Evolutionary conservation across 1,284 basidiomycete genomes (phyloP), one percentile per base, ranked within the genome.

Genomic region (Sanghuangporus baumii): DNA sequence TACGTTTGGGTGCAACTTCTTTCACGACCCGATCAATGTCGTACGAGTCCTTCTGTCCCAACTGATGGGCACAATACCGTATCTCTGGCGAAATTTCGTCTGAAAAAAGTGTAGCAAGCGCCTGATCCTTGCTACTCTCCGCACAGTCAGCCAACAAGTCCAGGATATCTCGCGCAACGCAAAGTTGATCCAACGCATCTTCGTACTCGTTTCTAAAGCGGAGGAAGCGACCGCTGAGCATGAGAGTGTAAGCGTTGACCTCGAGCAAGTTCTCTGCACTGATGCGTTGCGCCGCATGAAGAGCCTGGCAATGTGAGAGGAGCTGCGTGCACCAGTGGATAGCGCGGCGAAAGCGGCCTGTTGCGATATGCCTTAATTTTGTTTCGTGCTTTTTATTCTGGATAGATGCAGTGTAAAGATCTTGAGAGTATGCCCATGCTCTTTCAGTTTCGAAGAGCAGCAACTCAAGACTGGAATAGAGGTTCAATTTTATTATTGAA

Each of bases 21-120:
- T 79, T 78, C n/a, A 92, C 89, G 67, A 95, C 91, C 2, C 80
- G 84, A 67, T 89, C 88, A 51, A 95, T 81, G 73, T 96, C 93
- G 74, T 96, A 94, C 6, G 91, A 85, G 70, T 87, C 88, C 52
- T 75, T 76, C 55, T 81, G 76, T 1, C 87, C 87, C 34, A 96
- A 81, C 71, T 95, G 90, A 72, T 98, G 96, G 0, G 95, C 94
- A 67, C 90, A 93, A 76, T 95, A 91, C 57, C 96, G 82, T 65
- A 98, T 93, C 74, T 97, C 88, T 0, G 96, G 94, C 48, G 93
- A 89, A 65, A 95, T 87, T 65, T 90, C 87, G 72, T 98, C 96
- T 18, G 89, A 83, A 71, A 93, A 93, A 57, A 93, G 82, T 38
- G 86, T 83, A 11, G 94, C 92, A 5, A 98, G 82, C 0, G 96